phyloP scores from a whole-genome alignment of 306 rosid genomes.

The Geum urbanum region DNA sequence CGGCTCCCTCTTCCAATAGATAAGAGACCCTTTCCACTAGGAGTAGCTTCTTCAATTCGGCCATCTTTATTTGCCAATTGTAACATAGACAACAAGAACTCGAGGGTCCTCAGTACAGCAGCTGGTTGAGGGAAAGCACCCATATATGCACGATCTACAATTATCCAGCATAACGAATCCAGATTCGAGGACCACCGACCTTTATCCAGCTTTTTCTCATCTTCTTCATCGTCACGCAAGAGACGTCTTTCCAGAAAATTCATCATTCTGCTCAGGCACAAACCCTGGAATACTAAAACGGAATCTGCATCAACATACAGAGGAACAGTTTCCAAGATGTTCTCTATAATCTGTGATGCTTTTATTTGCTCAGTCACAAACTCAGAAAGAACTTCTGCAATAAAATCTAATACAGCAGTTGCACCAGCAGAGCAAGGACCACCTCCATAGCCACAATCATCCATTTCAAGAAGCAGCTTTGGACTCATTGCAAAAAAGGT shows the following conservation, averaged over 20 bases:
- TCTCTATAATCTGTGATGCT: slow-evolving; percentile 71
- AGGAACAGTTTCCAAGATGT: slow-evolving; percentile 86
- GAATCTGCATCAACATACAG: slow-evolving; percentile 70
- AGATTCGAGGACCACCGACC: slow-evolving; percentile 90
- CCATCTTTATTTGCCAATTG: slow-evolving; percentile 98
- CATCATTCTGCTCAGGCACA: slow-evolving; percentile 87
- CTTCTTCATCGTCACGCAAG: slow-evolving; percentile 96
- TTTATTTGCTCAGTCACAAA: slow-evolving; percentile 86
- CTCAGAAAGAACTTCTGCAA: slow-evolving; percentile 96
- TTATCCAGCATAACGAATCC: slow-evolving; percentile 94
- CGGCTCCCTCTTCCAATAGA: slow-evolving; percentile 87
- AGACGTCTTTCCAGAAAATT: slow-evolving; percentile 97
- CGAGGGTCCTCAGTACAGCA: slow-evolving; percentile 80
- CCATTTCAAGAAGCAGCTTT: slow-evolving; percentile 76
- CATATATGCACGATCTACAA: slow-evolving; percentile 95
- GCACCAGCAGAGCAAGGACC: slow-evolving; percentile 99
- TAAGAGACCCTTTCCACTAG: slow-evolving; percentile 80
- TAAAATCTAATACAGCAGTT: slow-evolving; percentile 86
- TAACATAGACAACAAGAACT: slow-evolving; percentile 93
- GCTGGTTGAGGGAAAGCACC: slow-evolving; percentile 97
- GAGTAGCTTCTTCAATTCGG: slow-evolving; percentile 91
- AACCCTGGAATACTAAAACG: slow-evolving; percentile 88
- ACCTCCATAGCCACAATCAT: slow-evolving; percentile 97
- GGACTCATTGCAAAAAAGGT: slow-evolving; percentile 63
- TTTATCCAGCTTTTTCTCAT: slow-evolving; percentile 90